These are phyloP conservation scores for Suillus discolor DNA, from an alignment of 768 basidiomycete species.

Conservation along the genomic window DNA sequence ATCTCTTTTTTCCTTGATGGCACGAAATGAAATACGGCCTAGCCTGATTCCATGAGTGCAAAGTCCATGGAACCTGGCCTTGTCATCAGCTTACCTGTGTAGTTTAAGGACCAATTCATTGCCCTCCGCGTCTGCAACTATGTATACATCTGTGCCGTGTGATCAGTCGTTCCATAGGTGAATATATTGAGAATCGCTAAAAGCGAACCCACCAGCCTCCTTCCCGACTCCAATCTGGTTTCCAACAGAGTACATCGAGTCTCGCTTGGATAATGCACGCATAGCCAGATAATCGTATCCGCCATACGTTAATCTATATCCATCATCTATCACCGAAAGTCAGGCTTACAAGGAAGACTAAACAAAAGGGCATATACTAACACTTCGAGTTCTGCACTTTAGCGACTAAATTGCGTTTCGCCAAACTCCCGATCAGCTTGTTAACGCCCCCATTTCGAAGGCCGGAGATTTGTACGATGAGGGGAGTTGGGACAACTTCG, in stretches of 20 bases:
- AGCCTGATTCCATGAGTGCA: constrained; percentile 52
- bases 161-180: background rate
- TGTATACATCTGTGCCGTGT: constrained; percentile 69
- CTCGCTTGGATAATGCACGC: constrained; percentile 88
- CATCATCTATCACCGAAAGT: constrained; percentile 70
- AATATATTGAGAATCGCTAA: background rate
- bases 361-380: constrained; percentile 34
- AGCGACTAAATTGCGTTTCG: constrained; percentile 89
- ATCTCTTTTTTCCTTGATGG: constrained; percentile 95
- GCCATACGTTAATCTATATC: constrained; percentile 95
- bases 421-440: constrained; percentile 87
- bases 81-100: constrained; percentile 62
- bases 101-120: constrained; percentile 90
- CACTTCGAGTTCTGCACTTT: constrained; percentile 93
- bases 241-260: constrained; percentile 87
- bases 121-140: constrained; percentile 85
- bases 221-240: constrained; percentile 99
- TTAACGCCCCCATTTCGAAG: constrained; percentile 91
- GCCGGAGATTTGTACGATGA: constrained; percentile 94
- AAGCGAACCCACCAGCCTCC: constrained; percentile 72
- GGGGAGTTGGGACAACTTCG: constrained; percentile 85
- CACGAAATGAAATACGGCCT: constrained; percentile 95
- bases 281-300: constrained; percentile 98
- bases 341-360: background rate
- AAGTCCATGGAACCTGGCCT: background rate